These are phyloP conservation scores for Claviceps paspali DNA, from an alignment of 2,329 filamentous ascomycete species.

Conservation along the genomic window DNA sequence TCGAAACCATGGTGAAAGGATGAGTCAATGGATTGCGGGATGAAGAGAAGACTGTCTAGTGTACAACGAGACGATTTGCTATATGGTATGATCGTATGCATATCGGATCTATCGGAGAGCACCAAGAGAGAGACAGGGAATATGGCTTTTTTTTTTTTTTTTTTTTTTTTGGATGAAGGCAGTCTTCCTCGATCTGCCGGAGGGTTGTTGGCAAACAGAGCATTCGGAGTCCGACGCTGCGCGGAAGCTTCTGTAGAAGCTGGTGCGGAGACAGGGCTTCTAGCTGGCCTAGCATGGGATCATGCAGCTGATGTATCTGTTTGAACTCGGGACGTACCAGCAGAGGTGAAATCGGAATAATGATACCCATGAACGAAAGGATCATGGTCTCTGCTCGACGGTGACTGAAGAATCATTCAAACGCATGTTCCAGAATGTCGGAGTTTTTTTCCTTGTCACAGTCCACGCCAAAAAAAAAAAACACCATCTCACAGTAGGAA, in stretches of 20 bases:
- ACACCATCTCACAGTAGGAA: too few relatives aligned
- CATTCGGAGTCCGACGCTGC: too few relatives aligned
- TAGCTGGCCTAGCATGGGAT: background rate
- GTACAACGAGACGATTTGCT: background rate
- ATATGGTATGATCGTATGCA: background rate
- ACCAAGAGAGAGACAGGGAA: background rate
- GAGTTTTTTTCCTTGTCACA: too few relatives aligned
- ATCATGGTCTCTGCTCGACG: background rate
- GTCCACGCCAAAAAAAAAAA: too few relatives aligned
- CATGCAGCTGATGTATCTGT: background rate
- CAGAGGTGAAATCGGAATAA: background rate
- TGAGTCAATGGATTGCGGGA: background rate
- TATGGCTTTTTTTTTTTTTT: too few relatives aligned
- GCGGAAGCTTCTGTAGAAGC: background rate
- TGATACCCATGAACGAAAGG: conserved; percentile 4
- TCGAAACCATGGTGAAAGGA: background rate
- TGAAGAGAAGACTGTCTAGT: background rate
- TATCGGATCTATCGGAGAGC: background rate
- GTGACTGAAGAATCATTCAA: too few relatives aligned
- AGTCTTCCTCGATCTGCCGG: background rate
- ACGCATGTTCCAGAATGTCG: too few relatives aligned
- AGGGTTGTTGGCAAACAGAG: background rate
- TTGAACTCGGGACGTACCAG: background rate
- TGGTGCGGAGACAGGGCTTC: background rate
- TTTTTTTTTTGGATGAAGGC: background rate